Evolutionary conservation across 140 eudicot species (phyloP), one percentile per base, ranked within the genome.

Genomic region (Cichorium intybus): DNA sequence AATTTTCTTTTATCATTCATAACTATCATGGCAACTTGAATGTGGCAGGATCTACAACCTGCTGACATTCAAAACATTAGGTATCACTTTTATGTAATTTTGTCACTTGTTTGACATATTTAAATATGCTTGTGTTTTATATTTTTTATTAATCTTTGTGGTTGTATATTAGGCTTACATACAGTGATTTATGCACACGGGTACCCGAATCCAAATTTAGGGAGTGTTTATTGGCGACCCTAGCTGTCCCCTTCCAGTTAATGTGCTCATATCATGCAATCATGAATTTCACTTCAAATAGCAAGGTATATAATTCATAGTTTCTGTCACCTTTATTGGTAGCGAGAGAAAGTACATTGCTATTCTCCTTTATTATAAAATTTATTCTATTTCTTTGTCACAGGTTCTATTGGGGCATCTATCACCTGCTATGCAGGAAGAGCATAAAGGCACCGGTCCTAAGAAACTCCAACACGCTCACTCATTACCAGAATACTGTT

Each of bases 141-240:
- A 22, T 37, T 34, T 59, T 37, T 46, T 39, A 60, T 52, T 72
- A n/a, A 69, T 74, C 41, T 57, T 69, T 26, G 10, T 37, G 66
- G 26, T 46, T 59, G 59, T 47, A 68, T 72, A 81, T 74, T 80
- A 92, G 99, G 79, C 83, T 88, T 49, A 93, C 95, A 23, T 93
- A 88, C 81, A 93, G 95, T 73, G 99, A 93, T 78, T 73, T 93
- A 63, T 93, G 97, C 87, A 67, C 62, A 53, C 81, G 73, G 35
- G 79, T 93, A 79, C 97, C 99, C 57, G 97, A 88, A 76, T 73
- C 95, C 54, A 88, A 88, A 79, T 88, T 88, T 68, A 83, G 97
- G 74, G 87, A 79, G 72, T 88, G 97, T 78, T 76, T 93, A 70
- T 69, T 88, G 64, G 90, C 82, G 68, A 88, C 93, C 17, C 74